Conservation (phyloP, 371 early-diverging fungal species). For the Blakeslea trispora region DNA sequence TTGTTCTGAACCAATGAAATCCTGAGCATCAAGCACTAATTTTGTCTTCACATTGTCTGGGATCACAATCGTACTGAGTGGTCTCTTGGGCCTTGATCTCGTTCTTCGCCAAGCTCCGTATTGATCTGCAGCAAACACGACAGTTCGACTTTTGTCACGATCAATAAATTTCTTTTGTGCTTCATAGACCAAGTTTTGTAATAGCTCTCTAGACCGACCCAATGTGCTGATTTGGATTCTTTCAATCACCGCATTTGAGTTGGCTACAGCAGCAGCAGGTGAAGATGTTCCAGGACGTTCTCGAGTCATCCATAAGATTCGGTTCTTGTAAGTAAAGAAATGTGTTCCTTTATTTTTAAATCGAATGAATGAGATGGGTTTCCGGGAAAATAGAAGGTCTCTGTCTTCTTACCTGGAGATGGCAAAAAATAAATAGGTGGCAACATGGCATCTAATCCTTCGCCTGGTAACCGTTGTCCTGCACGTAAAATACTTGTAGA, state of each 20-base stretch:
- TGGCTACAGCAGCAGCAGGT: conserved; percentile 38
- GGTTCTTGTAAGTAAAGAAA: conserved; percentile 57
- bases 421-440: conserved; percentile 66
- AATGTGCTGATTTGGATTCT: conserved; percentile 63
- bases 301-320: conserved; percentile 58
- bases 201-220: conserved; percentile 53
- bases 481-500: conserved; percentile 55
- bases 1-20: conserved; percentile 73
- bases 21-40: conserved; percentile 77
- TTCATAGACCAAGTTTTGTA: conserved; percentile 58
- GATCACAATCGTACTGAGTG: conserved; percentile 67
- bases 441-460: conserved; percentile 47
- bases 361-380: no score
- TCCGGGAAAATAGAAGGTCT: no score
- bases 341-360: conserved; percentile 62
- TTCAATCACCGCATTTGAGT: conserved; percentile 46
- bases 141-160: conserved; percentile 61
- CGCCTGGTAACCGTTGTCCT: conserved; percentile 48
- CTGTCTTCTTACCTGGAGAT: conserved; percentile 49
- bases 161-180: conserved; percentile 58
- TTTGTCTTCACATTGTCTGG: conserved; percentile 56
- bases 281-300: conserved; percentile 44
- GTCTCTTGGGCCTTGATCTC: conserved; percentile 56
- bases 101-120: conserved; percentile 68
- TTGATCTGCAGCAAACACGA: conserved; percentile 68